Evolutionary conservation across 805 yeast genomes (phyloP), one percentile per base, ranked within the genome.

Genomic region (Hanseniaspora valbyensis): DNA sequence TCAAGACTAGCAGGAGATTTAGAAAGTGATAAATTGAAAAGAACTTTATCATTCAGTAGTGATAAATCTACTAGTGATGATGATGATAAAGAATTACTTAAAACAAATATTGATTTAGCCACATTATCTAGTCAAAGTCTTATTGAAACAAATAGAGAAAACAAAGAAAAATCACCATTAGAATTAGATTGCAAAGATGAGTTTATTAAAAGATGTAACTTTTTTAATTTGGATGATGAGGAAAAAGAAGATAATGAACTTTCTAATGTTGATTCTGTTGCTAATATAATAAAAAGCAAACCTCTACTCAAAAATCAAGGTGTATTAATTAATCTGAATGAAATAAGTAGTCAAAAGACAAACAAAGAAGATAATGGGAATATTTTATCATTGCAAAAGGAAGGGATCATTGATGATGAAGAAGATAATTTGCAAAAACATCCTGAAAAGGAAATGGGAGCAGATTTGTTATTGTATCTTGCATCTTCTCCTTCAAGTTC

Each of bases 391-490:
- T 4, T n/a, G n/a, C 40, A 21, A 18, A n/a, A n/a, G n/a, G n/a
- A n/a, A n/a, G n/a, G n/a, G n/a, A n/a, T n/a, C n/a, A n/a, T n/a
- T n/a, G n/a, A n/a, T 13, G 32, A 5, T 5, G 22, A 40, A 8
- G 24, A 40, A 14, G 22, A 24, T 10, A 29, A 12, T 36, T 8
- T 18, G 26, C 30, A 18, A 34, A 26, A 14, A 26, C 33, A 13
- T 24, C 37, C 18, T 29, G 52, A 53, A 12, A 59, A 61, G 50
- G 66, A 61, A 26, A 55, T 59, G 13, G 69, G 66, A 13, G 68
- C 67, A 12, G 69, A 65, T 53, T 44, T 65, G 32, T 55, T 65
- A 36, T 62, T 65, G 63, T 65, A 64, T 49, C 50, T 65, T 16
- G 69, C 69, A 1, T 61, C 68, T 33, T 61, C 66, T 33, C 69